Percentiles rank a stretch among this genome's conserved stretches.
phyloP scores from a whole-genome alignment of 2,329 filamentous ascomycete species.

The Botryotinia calthae region DNA sequence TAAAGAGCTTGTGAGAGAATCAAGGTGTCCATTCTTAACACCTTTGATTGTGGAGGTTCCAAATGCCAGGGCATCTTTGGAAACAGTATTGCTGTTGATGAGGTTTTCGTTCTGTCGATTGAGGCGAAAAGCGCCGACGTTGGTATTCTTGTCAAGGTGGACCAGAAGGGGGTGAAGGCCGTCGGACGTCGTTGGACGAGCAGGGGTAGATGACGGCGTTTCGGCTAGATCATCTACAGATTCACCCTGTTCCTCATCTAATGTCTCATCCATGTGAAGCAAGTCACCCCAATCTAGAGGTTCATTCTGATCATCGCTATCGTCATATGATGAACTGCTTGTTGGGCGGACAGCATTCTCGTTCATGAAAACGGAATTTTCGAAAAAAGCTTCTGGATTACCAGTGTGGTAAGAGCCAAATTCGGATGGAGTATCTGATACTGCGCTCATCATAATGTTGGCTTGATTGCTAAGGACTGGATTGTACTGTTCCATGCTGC shows the following conservation, averaged over 20 bases:
- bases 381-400: constrained; percentile 73
- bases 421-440: constrained; percentile 41
- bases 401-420: constrained; percentile 57
- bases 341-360: constrained; percentile 58
- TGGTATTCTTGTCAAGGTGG: constrained; percentile 60
- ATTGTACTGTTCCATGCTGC: constrained; percentile 26
- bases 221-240: constrained; percentile 10
- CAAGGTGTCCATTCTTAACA: constrained; percentile 63
- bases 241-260: constrained; percentile 18
- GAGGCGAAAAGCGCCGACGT: constrained; percentile 73
- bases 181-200: constrained; percentile 48
- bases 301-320: constrained; percentile 67
- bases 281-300: constrained; percentile 66
- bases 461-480: constrained; percentile 66
- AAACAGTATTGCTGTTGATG: constrained; percentile 55
- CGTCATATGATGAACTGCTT: constrained; percentile 10
- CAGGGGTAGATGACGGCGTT: constrained; percentile 46
- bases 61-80: constrained; percentile 61
- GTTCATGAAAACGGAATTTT: constrained; percentile 51
- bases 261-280: constrained; percentile 37
- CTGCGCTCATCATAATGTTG: constrained; percentile 71
- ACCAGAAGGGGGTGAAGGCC: constrained; percentile 55
- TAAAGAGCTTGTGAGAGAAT: constrained; percentile 64
- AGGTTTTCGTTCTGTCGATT: constrained; percentile 57
- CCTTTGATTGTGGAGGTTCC: constrained; percentile 59